Percentiles rank a stretch among this genome's conserved stretches.
phyloP scores from a whole-genome alignment of 495 filamentous ascomycete species.

The Aspergillus diversus region DNA sequence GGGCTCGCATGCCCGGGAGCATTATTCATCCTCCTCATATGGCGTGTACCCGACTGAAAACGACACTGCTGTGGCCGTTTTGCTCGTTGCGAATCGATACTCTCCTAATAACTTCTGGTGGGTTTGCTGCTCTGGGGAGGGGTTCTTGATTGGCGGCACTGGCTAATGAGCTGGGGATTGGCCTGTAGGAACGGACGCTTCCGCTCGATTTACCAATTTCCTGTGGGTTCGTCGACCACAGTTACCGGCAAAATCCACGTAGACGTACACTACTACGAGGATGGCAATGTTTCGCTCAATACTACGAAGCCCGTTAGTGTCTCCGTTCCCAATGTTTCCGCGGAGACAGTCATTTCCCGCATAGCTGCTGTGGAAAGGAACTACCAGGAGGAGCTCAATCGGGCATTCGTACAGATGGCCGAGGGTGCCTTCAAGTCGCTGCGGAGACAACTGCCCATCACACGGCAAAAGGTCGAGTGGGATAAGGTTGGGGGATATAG shows the following conservation, averaged over 20 bases:
- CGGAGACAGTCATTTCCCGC: conserved; percentile 68
- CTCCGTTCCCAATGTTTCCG: conserved; percentile 62
- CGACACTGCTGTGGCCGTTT: conserved; percentile 74
- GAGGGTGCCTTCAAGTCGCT: conserved; percentile 95
- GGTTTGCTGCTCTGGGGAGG: background rate
- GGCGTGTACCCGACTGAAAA: conserved; percentile 78
- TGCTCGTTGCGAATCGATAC: conserved; percentile 94
- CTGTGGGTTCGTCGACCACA: conserved; percentile 61
- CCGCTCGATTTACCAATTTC: conserved; percentile 76
- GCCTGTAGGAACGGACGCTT: conserved; percentile 85
- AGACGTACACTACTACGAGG: conserved; percentile 98
- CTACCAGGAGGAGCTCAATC: conserved; percentile 95
- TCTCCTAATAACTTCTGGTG: conserved; percentile 97
- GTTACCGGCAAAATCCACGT: conserved; percentile 53
- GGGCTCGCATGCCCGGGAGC: conserved; percentile 77
- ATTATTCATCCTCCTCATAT: conserved; percentile 81
- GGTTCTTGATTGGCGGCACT: background rate
- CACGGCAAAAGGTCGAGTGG: conserved; percentile 99
- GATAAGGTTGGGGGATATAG: conserved; percentile 97
- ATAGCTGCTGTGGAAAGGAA: conserved; percentile 82
- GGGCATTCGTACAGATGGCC: conserved; percentile 81
- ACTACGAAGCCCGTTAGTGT: conserved; percentile 74
- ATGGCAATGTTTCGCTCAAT: conserved; percentile 92
- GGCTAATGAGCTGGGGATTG: background rate
- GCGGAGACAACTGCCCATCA: conserved; percentile 91